These are phyloP conservation scores for Pseudotsuga menziesii DNA, from an alignment of 75 land plant species.

Conservation along the genomic window DNA sequence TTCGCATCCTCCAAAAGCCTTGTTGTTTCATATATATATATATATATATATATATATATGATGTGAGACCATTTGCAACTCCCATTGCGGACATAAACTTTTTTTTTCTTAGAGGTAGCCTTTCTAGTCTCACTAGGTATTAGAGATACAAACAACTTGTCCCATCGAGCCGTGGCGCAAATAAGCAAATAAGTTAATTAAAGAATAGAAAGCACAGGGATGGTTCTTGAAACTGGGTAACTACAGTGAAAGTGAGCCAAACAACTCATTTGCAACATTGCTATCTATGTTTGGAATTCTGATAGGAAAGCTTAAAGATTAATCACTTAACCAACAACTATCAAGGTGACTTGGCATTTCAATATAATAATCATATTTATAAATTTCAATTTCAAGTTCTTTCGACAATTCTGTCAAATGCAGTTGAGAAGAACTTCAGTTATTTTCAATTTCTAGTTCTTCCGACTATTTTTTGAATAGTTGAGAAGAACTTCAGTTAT, in stretches of 20 bases:
- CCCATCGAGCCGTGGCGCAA: constrained; percentile 79
- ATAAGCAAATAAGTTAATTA: not conserved
- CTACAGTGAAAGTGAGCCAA: not conserved
- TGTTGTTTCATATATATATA: constrained; percentile 74
- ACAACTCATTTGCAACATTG: not conserved
- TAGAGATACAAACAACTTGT: constrained; percentile 64
- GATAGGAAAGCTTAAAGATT: not conserved
- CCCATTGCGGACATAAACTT: constrained; percentile 68
- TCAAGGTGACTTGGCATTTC: too few relatives aligned
- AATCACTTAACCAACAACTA: not conserved
- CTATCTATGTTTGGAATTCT: not conserved
- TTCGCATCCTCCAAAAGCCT: constrained; percentile 52
- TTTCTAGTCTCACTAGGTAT: constrained; percentile 69
- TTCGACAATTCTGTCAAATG: not conserved
- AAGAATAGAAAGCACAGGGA: not conserved
- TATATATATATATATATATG: too few relatives aligned
- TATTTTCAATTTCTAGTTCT: too few relatives aligned
- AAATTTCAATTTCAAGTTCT: not conserved
- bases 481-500: too few relatives aligned
- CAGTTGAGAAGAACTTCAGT: too few relatives aligned
- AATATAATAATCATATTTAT: not conserved
- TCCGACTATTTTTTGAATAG: too few relatives aligned
- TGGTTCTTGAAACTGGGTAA: not conserved
- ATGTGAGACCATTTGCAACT: constrained; percentile 79
- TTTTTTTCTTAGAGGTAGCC: constrained; percentile 62